Percentiles rank a stretch among this genome's conserved stretches.
phyloP scores from a whole-genome alignment of 768 basidiomycete species.

The Suillus alpinus region DNA sequence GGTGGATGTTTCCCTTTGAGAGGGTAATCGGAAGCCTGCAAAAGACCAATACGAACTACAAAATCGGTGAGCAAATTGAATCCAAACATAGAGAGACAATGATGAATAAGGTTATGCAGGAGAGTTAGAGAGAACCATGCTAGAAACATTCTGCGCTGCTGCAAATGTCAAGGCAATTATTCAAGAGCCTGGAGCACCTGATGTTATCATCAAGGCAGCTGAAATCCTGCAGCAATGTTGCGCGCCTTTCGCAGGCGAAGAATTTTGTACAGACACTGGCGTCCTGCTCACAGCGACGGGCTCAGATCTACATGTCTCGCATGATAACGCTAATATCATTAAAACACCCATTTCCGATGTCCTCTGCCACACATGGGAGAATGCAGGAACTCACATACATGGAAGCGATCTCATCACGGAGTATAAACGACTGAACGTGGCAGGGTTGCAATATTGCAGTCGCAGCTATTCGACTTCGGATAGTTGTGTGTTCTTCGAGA shows the following conservation, averaged over 20 bases:
- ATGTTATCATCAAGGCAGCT: neutral
- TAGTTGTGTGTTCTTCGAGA: constrained; percentile 5
- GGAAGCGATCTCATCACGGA: neutral
- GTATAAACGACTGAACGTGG: neutral
- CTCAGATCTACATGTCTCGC: neutral
- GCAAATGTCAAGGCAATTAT: constrained; percentile 5
- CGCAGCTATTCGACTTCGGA: neutral
- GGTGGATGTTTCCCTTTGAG: constrained; percentile 36
- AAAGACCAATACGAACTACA: constrained; percentile 19
- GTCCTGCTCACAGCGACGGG: neutral
- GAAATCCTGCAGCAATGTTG: neutral
- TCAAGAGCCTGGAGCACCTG: neutral
- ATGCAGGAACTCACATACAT: neutral
- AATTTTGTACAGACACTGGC: neutral
- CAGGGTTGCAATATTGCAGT: constrained; percentile 4
- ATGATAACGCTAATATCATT: neutral
- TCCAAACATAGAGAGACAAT: neutral
- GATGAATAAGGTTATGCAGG: neutral
- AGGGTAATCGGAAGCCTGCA: constrained; percentile 25
- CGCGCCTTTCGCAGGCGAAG: neutral
- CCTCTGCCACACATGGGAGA: neutral
- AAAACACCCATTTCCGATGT: neutral
- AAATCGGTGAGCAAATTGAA: constrained; percentile 18
- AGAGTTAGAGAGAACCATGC: constrained; percentile 8
- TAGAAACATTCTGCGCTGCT: constrained; percentile 2